Base-by-base conservation (phyloP, 768 basidiomycete species). In the Pisolithus albus region DNA sequence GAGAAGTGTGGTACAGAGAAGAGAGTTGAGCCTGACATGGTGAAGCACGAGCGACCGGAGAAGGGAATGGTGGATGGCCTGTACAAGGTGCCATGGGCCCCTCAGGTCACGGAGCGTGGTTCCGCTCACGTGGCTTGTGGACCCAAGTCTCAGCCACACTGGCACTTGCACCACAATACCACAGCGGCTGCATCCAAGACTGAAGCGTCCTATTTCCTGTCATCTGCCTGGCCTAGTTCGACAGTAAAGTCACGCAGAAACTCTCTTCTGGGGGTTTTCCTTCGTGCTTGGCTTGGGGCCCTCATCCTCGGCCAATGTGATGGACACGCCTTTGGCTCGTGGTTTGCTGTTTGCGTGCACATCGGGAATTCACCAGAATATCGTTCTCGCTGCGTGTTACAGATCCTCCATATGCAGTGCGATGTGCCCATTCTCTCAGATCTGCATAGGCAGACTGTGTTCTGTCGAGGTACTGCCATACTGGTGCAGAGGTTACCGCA, bases 71-170 rank as follows among this genome's bases (percentile, higher is more conserved):
- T 67, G 64, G 55, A 65, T 61, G 64, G 51, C 51, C 61, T 57
- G 65, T 57, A 66, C 64, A 65, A 67, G 64, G 59, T 64, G 62
- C 60, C 64, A 60, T 56, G 58, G 58, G 61, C 45, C 64, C 46
- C 59, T 50, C 61, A 57, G 54, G 64, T 56, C 65, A 57, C 59
- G 55, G 63, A 55, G 63, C 64, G 56, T 65, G 64, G 64, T 59
- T 54, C 47, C 28, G 51, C 66, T 34, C 66, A 65, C 64, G 64
- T 68, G 64, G 58, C 56, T 58, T 54, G 57, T 56, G 50, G 57
- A 56, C 56, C 59, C 46, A 30, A 45, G 9, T 7, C 52, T 42
- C 56, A 54, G 47, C 52, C 51, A 7, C 26, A 26, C 26, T 26
- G 26, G 40, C 53, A 52, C 39, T n/a, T 43, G 7, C 42, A 43